Conservation (phyloP, 2,329 filamentous ascomycete species). For the Stagonosporopsis vannaccii region DNA sequence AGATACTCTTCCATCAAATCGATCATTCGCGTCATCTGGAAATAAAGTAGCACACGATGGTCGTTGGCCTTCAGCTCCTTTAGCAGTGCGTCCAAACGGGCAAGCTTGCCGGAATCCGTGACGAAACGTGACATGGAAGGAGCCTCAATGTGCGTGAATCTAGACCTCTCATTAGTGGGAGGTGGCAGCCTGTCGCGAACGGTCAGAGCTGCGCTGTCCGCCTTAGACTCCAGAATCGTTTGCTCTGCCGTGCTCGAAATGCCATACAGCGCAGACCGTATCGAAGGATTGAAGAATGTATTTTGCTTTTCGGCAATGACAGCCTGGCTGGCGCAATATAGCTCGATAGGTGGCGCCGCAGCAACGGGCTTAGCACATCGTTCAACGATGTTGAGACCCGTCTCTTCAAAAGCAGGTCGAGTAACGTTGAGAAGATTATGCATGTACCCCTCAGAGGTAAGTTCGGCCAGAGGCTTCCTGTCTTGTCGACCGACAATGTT, state of each 20-base stretch:
- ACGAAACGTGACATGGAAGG: conserved; percentile 98
- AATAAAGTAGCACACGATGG: conserved; percentile 95
- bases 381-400: conserved; percentile 80
- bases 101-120: conserved; percentile 95
- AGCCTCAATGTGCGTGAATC: conserved; percentile 89
- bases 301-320: conserved; percentile 71
- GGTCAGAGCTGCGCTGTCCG: conserved; percentile 71
- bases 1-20: conserved; percentile 99
- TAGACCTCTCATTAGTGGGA: conserved; percentile 80
- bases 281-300: conserved; percentile 77
- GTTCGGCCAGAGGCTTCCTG: conserved; percentile 70
- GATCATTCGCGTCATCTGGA: conserved; percentile 99
- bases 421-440: conserved; percentile 81
- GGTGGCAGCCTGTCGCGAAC: conserved; percentile 72
- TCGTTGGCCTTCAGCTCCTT: conserved; percentile 89
- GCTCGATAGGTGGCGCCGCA: conserved; percentile 83
- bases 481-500: conserved; percentile 77
- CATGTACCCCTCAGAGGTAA: conserved; percentile 76
- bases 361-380: conserved; percentile 80
- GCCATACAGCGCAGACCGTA: conserved; percentile 80
- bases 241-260: conserved; percentile 69
- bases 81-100: conserved; percentile 85
- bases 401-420: conserved; percentile 67
- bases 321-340: conserved; percentile 75
- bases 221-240: conserved; percentile 75